Base-by-base conservation (phyloP, 2,329 filamentous ascomycete species). In the Phaeosphaeriaceae sp. region DNA sequence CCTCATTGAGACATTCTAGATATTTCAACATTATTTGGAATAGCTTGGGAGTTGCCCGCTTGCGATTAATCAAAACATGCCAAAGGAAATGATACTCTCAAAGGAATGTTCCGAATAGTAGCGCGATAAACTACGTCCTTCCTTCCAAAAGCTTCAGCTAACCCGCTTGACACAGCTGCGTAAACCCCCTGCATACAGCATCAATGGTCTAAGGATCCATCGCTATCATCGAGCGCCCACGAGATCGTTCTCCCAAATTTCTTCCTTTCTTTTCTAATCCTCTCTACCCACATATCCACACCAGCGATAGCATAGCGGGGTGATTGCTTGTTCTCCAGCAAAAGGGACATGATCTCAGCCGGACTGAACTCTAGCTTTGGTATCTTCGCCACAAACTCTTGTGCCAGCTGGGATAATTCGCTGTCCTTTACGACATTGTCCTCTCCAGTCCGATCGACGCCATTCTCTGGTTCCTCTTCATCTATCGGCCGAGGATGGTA, bases 341-440 rank as follows among this genome's bases (percentile, higher is more conserved):
- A 52, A 54, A 54, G 38, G 26, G 50, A 53, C 40, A 54, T 17
- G 42, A 57, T 52, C 42, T 57, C 35, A 50, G 51, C 54, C 15
- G 36, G 46, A 46, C 54, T 57, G 40, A 51, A 57, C 43, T 53
- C 52, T 37, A 42, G 44, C 48, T 51, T 48, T 12, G 48, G 48
- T 26, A 52, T 41, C 43, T 55, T 46, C 41, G 40, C 46, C 18
- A 50, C 46, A 56, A 52, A 52, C 50, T 56, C 49, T 52, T 55
- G 43, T 41, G 15, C 53, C 20, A 56, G 36, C 37, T 30, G 26
- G 35, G 45, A 42, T 23, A 56, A 29, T 42, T 56, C 23, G 39
- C 28, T 46, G 52, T 56, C 45, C 39, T 45, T 34, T 52, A 23
- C 20, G 28, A 35, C 38, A 30, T 18, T 36, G 17, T 51, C 37